Evolutionary conservation across 257 asterid species (phyloP), one percentile per base, ranked within the genome.

Genomic region (Striga asiatica): DNA sequence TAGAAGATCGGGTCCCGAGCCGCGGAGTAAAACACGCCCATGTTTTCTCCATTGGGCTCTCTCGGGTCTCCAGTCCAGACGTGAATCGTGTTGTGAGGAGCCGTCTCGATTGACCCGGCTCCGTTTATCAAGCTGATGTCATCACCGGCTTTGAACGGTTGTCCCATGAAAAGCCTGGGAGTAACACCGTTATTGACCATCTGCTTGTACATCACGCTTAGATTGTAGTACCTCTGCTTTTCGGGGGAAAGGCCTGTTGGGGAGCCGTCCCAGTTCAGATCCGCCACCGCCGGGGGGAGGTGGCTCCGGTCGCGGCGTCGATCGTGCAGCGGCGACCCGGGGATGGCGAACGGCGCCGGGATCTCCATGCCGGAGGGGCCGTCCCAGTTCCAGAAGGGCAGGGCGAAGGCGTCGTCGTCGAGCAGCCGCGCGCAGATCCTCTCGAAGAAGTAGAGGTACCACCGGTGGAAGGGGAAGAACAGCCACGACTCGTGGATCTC

Each of bases 401-500:
- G 9, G 18, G 53, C 57, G 8, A 67, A 67, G 4, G 72, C 60
- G 3, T 63, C 67, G 23, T 67, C 72, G 11, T 32, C 21, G 0
- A 67, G 20, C 2, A 60, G 22, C 11, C 41, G 22, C 0, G 21
- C 50, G 52, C 64, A 54, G 4, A 67, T 67, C 27, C 56, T 53
- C 19, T 67, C 67, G 2, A 51, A 60, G 20, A 67, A 60, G 27
- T 67, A 67, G 0, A 67, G 1, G 53, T 67, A 67, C 72, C 67
- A 67, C 23, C 72, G 53, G n/a, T 67, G 72, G 24, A 61, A 67
- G 1, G 72, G 72, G 7, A 60, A 60, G 27, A 67, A 67, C 23
- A 63, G 54, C 68, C 68, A 63, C 0, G 61, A 52, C 8, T 13
- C 1, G 29, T 63, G 68, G 28, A 67, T 41, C 22, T 52, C 51